A percentile compares a stretch with the other conserved stretches of the same genome.
Evolutionary conservation across 2,329 filamentous ascomycete genomes (phyloP).

Genomic region (Xylaria sp.): DNA sequence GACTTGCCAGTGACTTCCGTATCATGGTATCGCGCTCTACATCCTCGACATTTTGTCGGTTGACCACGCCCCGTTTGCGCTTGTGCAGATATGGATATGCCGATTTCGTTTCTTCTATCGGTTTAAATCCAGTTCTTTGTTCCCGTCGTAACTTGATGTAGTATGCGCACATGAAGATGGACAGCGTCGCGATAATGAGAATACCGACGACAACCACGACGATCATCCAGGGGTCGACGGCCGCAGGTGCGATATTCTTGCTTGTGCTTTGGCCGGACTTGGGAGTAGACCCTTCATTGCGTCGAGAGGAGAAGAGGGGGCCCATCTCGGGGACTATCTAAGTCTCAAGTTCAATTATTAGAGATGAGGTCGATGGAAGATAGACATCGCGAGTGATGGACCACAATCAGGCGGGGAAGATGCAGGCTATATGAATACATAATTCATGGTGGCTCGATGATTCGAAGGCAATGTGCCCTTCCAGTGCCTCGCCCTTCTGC

Average conservation of each 20-base stretch:
- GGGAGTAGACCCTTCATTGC: conserved; percentile 2
- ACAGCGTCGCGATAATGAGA: conserved; percentile 37
- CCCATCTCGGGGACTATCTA: conserved; percentile 21
- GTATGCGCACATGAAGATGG: conserved; percentile 38
- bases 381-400: neutral
- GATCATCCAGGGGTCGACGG: conserved; percentile 42
- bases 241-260: neutral
- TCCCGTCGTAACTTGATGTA: conserved; percentile 36
- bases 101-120: conserved; percentile 13
- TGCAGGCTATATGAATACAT: conserved; percentile 20
- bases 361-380: neutral
- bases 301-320: conserved; percentile 16
- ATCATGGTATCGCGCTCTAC: conserved; percentile 47
- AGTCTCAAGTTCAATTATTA: conserved; percentile 6
- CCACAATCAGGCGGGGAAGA: conserved; percentile 1
- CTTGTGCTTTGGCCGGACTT: neutral
- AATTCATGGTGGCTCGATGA: neutral
- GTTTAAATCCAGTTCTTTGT: conserved; percentile 12
- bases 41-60: conserved; percentile 42
- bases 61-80: conserved; percentile 36
- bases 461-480: conserved; percentile 25
- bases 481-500: conserved; percentile 14
- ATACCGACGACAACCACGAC: conserved; percentile 42
- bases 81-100: conserved; percentile 22
- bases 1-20: conserved; percentile 48